A percentile compares a stretch with the other conserved stretches of the same genome.
Evolutionary conservation across 768 basidiomycete genomes (phyloP).

Genomic region (Solioccasus polychromus): DNA sequence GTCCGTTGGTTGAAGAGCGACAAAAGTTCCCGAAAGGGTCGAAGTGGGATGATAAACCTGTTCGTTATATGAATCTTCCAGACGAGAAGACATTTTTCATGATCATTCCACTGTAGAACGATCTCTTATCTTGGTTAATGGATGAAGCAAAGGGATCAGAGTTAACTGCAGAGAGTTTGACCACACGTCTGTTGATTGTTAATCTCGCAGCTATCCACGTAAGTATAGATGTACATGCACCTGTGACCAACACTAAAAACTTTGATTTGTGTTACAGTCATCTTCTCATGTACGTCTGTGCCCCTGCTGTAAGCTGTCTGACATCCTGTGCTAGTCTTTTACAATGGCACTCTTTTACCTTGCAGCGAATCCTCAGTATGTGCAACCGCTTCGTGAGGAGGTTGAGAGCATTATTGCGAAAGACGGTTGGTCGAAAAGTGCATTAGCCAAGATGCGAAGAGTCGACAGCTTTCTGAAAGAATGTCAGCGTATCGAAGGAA

Average conservation of each 20-base stretch:
- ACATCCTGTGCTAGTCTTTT: constrained; percentile 5
- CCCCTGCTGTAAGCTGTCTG: too few relatives aligned
- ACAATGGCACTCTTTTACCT: constrained; percentile 35
- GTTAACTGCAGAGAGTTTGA: neutral
- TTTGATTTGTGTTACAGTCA: neutral
- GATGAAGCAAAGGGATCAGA: neutral
- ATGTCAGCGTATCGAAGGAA: constrained; percentile 24
- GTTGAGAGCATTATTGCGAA: neutral
- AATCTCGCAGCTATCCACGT: neutral
- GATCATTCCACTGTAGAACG: constrained; percentile 19
- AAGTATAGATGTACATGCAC: neutral
- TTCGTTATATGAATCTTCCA: neutral
- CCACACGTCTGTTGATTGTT: neutral
- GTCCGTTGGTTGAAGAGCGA: constrained; percentile 24
- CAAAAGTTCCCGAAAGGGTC: neutral
- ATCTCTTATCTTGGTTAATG: constrained; percentile 23
- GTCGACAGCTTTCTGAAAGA: neutral
- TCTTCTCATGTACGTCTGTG: neutral
- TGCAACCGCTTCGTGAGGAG: constrained; percentile 36
- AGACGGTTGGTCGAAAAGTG: neutral
- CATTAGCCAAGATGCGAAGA: neutral
- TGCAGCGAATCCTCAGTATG: constrained; percentile 33
- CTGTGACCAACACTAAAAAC: too few relatives aligned
- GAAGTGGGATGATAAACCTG: neutral
- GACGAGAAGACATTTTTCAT: neutral